These are phyloP conservation scores for Suillus subluteus DNA, from an alignment of 768 basidiomycete species.

Conservation along the genomic window DNA sequence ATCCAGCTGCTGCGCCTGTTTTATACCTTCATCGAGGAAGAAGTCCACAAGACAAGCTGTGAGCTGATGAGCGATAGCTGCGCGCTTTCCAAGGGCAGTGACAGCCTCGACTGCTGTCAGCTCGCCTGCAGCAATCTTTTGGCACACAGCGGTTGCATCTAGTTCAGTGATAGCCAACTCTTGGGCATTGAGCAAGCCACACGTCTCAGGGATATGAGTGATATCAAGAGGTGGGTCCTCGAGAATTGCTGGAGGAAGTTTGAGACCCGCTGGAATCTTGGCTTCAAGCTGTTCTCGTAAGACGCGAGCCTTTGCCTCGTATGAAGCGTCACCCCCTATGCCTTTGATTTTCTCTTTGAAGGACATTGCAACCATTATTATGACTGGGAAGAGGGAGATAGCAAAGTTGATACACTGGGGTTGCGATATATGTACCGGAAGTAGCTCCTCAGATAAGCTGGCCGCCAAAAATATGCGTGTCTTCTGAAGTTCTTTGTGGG, in stretches of 20 bases:
- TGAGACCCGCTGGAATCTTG: conserved; percentile 26
- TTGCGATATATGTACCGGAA: not conserved
- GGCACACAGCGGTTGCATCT: conserved; percentile 39
- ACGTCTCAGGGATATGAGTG: conserved; percentile 34
- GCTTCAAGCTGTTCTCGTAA: conserved; percentile 25
- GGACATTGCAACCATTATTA: conserved; percentile 14
- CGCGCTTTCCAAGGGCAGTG: conserved; percentile 50
- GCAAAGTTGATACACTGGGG: not conserved
- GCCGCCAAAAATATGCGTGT: not conserved
- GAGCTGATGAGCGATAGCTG: conserved; percentile 55
- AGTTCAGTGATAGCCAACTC: conserved; percentile 39
- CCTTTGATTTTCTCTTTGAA: conserved; percentile 27
- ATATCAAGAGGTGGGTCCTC: conserved; percentile 35
- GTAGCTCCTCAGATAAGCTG: not conserved
- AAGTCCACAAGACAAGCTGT: conserved; percentile 44
- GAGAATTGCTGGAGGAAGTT: conserved; percentile 21
- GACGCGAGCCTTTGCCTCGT: conserved; percentile 22
- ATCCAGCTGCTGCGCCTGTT: conserved; percentile 46
- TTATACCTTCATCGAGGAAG: conserved; percentile 47
- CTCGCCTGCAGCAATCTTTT: conserved; percentile 31
- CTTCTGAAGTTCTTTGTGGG: not conserved
- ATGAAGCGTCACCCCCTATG: conserved; percentile 25
- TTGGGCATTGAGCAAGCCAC: conserved; percentile 33
- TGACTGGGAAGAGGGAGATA: conserved; percentile 17
- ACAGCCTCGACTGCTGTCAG: conserved; percentile 44